Evolutionary conservation across 2,329 filamentous ascomycete genomes (phyloP).

Genomic region (Basipetospora sp.): DNA sequence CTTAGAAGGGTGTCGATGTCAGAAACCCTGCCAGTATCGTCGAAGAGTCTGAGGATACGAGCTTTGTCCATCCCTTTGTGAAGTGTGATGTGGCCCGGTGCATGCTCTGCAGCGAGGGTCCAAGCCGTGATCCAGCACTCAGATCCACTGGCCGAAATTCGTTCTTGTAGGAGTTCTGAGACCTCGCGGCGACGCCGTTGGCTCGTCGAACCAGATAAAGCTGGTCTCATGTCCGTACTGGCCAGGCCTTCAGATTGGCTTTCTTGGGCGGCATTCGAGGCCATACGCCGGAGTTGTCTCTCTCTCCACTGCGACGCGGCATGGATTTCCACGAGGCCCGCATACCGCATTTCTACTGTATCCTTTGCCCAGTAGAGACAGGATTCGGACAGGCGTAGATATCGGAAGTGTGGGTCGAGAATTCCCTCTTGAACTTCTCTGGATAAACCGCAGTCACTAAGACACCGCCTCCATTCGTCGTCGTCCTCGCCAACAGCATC

Average conservation of each 20-base stretch:
- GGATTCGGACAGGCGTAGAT: conserved; percentile 7
- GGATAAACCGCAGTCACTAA: neutral
- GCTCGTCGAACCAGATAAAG: neutral
- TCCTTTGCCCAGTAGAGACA: conserved; percentile 10
- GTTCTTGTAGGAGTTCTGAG: neutral
- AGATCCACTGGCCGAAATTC: neutral
- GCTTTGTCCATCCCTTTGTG: neutral
- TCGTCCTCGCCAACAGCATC: too few relatives aligned
- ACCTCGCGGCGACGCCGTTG: neutral
- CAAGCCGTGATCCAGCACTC: neutral
- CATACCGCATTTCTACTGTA: conserved; percentile 10
- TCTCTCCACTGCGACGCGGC: conserved; percentile 3
- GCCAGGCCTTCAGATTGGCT: too few relatives aligned
- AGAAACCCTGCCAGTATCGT: neutral
- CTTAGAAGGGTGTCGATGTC: conserved; percentile 2
- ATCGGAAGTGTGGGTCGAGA: conserved; percentile 10
- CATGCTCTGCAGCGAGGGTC: neutral
- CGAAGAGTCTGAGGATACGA: neutral
- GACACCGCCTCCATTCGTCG: neutral
- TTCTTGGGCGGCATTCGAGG: too few relatives aligned
- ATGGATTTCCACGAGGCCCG: conserved; percentile 7
- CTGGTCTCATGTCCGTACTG: neutral
- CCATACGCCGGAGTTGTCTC: neutral
- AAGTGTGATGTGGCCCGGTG: neutral
- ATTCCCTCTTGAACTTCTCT: conserved; percentile 7